phyloP scores from a whole-genome alignment of 1,284 basidiomycete species.

The Ceratorhiza oryzae-sativae region DNA sequence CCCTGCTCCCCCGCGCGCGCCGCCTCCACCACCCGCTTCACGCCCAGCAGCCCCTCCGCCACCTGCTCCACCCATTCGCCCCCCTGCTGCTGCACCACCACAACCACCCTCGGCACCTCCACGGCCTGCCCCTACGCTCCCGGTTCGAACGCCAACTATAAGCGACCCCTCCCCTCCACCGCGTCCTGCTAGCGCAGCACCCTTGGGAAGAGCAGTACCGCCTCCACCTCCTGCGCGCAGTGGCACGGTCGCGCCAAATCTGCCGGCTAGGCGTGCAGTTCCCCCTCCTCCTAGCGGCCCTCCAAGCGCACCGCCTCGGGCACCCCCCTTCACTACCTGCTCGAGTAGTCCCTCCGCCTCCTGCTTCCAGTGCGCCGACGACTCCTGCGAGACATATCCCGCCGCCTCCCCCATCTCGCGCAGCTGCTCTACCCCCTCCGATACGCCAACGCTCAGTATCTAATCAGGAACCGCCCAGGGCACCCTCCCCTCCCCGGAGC shows the following conservation, averaged over 20 bases:
- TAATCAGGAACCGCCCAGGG: not conserved
- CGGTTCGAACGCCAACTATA: slow-evolving; percentile 44
- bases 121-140: slow-evolving; percentile 50
- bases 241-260: slow-evolving; percentile 49
- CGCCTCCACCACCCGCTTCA: slow-evolving; percentile 47
- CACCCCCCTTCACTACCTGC: slow-evolving; percentile 49
- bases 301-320: slow-evolving; percentile 53
- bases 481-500: slow-evolving; percentile 28
- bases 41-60: slow-evolving; percentile 48
- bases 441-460: slow-evolving; percentile 27
- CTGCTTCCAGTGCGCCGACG: slow-evolving; percentile 47
- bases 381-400: slow-evolving; percentile 35
- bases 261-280: slow-evolving; percentile 51
- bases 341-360: slow-evolving; percentile 49
- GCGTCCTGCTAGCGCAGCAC: slow-evolving; percentile 45
- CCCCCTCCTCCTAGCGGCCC: slow-evolving; percentile 50
- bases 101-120: slow-evolving; percentile 43
- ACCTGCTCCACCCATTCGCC: slow-evolving; percentile 41
- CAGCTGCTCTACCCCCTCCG: slow-evolving; percentile 35
- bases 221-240: slow-evolving; percentile 41
- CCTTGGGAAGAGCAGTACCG: slow-evolving; percentile 44
- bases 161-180: slow-evolving; percentile 44
- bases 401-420: slow-evolving; percentile 17
- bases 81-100: slow-evolving; percentile 36
- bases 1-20: slow-evolving; percentile 66